These are phyloP conservation scores for Leccinum longicurvipes DNA, from an alignment of 768 basidiomycete species.

Conservation along the genomic window DNA sequence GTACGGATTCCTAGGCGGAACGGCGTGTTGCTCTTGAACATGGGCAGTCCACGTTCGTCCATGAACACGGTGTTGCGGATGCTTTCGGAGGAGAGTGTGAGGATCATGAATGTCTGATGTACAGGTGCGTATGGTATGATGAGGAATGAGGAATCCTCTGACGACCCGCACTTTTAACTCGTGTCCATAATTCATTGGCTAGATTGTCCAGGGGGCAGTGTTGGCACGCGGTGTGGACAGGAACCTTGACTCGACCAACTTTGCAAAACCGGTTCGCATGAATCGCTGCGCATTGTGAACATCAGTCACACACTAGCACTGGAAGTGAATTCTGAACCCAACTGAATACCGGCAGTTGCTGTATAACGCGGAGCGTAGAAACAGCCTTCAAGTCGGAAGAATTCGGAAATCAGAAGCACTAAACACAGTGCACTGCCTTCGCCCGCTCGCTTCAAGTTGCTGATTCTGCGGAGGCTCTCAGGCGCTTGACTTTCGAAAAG, in stretches of 20 bases:
- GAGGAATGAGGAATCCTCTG: background rate
- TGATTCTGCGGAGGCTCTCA: background rate
- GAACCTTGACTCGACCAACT: background rate
- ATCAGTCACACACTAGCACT: background rate
- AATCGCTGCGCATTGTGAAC: too few species aligned
- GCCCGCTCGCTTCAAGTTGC: background rate
- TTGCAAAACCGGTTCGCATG: background rate
- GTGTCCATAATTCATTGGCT: background rate
- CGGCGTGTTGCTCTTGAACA: slow-evolving; percentile 29
- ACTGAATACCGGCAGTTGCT: background rate
- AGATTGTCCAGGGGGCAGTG: background rate
- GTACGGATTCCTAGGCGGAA: slow-evolving; percentile 15
- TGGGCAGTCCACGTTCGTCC: slow-evolving; percentile 24
- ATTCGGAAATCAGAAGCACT: background rate
- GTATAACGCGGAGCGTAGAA: background rate
- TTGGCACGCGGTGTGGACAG: background rate
- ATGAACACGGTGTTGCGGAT: slow-evolving; percentile 28
- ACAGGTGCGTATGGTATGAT: background rate
- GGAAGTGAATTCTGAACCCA: background rate
- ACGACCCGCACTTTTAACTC: background rate
- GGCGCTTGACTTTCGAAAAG: background rate
- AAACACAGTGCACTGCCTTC: background rate
- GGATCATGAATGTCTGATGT: slow-evolving; percentile 14
- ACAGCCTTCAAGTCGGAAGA: background rate
- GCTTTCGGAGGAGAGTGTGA: slow-evolving; percentile 24